These are phyloP conservation scores for Panicum miliaceum DNA, from an alignment of 176 grass and related monocot species.

Conservation along the genomic window DNA sequence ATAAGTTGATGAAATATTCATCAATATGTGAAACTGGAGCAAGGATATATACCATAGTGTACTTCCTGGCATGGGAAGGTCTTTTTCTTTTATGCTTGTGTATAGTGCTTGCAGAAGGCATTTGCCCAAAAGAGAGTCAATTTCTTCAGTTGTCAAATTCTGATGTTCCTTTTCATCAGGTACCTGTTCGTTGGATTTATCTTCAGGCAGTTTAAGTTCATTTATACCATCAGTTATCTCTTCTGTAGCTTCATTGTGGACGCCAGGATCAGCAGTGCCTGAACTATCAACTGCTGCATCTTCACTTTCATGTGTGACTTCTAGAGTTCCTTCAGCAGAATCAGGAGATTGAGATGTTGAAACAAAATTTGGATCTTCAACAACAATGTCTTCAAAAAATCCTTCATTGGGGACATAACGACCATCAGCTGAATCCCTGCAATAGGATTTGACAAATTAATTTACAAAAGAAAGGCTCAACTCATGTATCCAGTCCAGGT, in stretches of 20 bases:
- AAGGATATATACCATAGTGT: conserved; percentile 70
- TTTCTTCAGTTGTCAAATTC: conserved; percentile 79
- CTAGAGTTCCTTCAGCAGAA: conserved; percentile 44
- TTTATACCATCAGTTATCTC: conserved; percentile 56
- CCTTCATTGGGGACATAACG: conserved; percentile 87
- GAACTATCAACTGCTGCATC: conserved; percentile 46
- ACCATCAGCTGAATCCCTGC: conserved; percentile 86
- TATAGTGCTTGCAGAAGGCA: conserved; percentile 91
- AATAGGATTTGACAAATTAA: conserved; percentile 42
- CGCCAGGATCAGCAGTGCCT: conserved; percentile 39
- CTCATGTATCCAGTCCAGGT: background rate
- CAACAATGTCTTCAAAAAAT: conserved; percentile 85
- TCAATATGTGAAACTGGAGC: conserved; percentile 35
- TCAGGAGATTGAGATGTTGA: conserved; percentile 45
- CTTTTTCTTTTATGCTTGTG: conserved; percentile 82
- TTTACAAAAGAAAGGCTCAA: conserved; percentile 15
- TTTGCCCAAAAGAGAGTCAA: conserved; percentile 84
- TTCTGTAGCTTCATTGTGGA: conserved; percentile 49
- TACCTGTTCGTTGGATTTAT: conserved; percentile 48
- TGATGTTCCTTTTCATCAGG: conserved; percentile 63
- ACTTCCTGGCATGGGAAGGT: conserved; percentile 90
- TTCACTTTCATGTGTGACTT: conserved; percentile 44
- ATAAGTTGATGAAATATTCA: background rate
- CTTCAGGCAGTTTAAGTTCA: conserved; percentile 57
- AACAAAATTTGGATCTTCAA: conserved; percentile 77